Evolutionary conservation across 2,329 filamentous ascomycete species (phyloP), one percentile per base, ranked within the genome.

Genomic region (Claviceps purpurea): DNA sequence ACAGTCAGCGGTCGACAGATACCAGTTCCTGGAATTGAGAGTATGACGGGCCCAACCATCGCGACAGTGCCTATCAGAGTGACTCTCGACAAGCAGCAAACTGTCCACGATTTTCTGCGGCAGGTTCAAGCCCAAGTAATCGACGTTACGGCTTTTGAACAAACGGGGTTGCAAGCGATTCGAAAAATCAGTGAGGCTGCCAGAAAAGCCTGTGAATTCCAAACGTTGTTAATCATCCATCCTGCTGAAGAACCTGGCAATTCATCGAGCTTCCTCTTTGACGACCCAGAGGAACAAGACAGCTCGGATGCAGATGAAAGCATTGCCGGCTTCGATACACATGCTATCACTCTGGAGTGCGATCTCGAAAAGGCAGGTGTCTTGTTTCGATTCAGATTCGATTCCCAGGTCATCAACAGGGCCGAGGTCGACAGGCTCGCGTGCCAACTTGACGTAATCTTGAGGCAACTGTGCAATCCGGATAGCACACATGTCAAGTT

Each of bases 51-150:
- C 0, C 63, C 64, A n/a, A 60, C 60, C 1, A 58, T 66, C n/a
- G 57, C 59, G 13, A 62, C 60, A 1, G 54, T 65, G 0, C 62
- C 62, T 5, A 24, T 63, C 1, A 54, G 61, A 0, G 48, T 64
- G 3, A n/a, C 18, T 0, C 6, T 61, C n/a, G 62, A 65, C 75
- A 41, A 37, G 11, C 39, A 52, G 10, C 38, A 45, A 16, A 60
- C 61, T 1, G 61, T 73, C 6, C 54, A 57, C 0, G 61, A 72
- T 14, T 74, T 72, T 50, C 61, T 81, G 11, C 60, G 72, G 20
- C 57, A 60, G 1, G 42, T 62, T 0, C 60, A 63, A 20, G 22
- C 47, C 1, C 52, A 57, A 34, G 43, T 44, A 1, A 22, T 52
- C 1, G 52, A 56, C 2, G 54, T 52, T 37, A 44, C 40, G 14